Evolutionary conservation across 257 asterid species (phyloP), one percentile per base, ranked within the genome.

Genomic region (Forsythia suspensa): DNA sequence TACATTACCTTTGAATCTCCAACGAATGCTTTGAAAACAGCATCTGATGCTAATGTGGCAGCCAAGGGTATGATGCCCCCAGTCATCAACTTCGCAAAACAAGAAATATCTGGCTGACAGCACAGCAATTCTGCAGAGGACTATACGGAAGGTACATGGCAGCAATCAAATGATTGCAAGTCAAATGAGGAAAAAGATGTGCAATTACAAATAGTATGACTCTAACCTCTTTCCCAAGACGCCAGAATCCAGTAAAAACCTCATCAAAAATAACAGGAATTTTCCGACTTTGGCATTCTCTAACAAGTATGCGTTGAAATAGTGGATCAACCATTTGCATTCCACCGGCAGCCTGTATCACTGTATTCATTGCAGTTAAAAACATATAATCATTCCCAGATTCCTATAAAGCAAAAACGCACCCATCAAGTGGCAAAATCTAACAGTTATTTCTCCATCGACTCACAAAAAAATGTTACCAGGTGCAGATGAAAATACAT

Each of bases 211-310:
- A 66, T 44, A 34, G 37, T 7, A 44, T 20, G 70, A 29, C 16
- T 70, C 94, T 65, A 82, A 95, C 99, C 98, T 94, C 97, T 74
- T 87, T 85, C 74, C 97, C 98, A 40, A 96, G 97, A 72, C 97
- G 99, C 99, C 99, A 94, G 82, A 96, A 96, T 81, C 99, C 99
- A 73, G 98, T 96, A 84, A 96, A 94, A 70, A 96, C 98, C 84
- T 96, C 99, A 73, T 96, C 99, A 75, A 93, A 96, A 67, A 96
- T 93, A 85, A 94, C 97, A 7, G 99, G 98, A 81, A 96, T 88
- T 79, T 87, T 94, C 65, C 82, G 89, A 68, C 61, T 59, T 84
- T 82, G 89, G 86, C 99, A 96, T 88, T 93, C 99, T 82, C 71
- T 87, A 36, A 91, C 94, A 81, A 96, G 99, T 84, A 90, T 80